A percentile compares a stretch with the other conserved stretches of the same genome.
Conservation (phyloP, 1,284 basidiomycete genomes). For the Rhodofomes roseus region DNA sequence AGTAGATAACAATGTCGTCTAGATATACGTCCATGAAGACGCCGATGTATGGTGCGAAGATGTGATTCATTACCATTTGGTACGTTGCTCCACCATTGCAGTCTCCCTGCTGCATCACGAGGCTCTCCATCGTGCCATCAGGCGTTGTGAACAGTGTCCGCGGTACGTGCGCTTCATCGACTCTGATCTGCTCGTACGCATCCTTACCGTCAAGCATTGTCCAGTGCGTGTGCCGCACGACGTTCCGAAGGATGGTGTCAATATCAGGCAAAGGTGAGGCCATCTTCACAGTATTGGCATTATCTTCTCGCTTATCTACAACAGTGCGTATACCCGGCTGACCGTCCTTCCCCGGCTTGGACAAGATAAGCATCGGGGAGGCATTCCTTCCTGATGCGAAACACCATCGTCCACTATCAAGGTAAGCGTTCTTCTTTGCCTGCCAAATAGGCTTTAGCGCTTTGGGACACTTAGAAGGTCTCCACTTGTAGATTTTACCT, state of each 20-base stretch:
- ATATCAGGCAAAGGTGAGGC: slow-evolving; percentile 15
- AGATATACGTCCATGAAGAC: slow-evolving; percentile 11
- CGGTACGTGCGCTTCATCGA: not conserved
- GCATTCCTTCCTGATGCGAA: slow-evolving; percentile 25
- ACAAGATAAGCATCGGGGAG: slow-evolving; percentile 33
- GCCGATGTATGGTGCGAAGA: slow-evolving; percentile 26
- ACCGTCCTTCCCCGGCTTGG: slow-evolving; percentile 8
- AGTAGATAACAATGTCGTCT: slow-evolving; percentile 29
- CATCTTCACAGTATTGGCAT: slow-evolving; percentile 33
- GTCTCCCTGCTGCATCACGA: slow-evolving; percentile 33
- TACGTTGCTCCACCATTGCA: slow-evolving; percentile 33
- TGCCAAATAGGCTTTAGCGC: slow-evolving; percentile 21
- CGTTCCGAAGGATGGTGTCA: slow-evolving; percentile 5
- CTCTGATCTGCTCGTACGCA: slow-evolving; percentile 20
- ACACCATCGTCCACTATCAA: slow-evolving; percentile 27
- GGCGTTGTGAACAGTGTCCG: slow-evolving; percentile 3
- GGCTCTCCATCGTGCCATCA: slow-evolving; percentile 33
- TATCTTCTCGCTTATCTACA: slow-evolving; percentile 25
- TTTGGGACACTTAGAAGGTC: slow-evolving; percentile 31
- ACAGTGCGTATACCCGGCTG: slow-evolving; percentile 24
- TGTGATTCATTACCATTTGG: slow-evolving; percentile 30
- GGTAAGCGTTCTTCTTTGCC: slow-evolving; percentile 26
- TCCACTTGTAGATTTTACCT: slow-evolving; percentile 25
- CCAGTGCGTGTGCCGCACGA: not conserved
- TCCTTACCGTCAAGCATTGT: slow-evolving; percentile 9